phyloP scores from a whole-genome alignment of 2,329 filamentous ascomycete species.

The Didymella glomerata region DNA sequence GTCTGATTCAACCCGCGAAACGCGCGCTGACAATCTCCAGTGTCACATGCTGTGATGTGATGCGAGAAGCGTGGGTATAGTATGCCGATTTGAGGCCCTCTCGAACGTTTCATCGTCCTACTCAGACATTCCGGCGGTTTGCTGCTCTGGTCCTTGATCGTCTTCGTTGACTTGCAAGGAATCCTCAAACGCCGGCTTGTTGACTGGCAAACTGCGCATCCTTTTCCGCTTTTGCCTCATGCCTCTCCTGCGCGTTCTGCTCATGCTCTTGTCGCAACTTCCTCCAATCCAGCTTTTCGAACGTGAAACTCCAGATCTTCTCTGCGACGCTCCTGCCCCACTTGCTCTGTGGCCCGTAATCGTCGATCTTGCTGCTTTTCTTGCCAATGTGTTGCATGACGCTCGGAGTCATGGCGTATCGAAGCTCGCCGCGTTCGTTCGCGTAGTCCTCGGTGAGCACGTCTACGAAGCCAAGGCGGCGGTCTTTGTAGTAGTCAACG shows the following conservation, averaged over 20 bases:
- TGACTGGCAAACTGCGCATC: constrained; percentile 15
- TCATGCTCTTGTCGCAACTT: constrained; percentile 43
- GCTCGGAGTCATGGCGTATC: constrained; percentile 55
- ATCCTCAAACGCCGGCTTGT: constrained; percentile 13
- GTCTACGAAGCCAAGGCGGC: constrained; percentile 51
- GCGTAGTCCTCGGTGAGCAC: constrained; percentile 55
- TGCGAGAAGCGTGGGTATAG: neutral
- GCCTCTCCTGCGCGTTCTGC: constrained; percentile 12
- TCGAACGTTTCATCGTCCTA: neutral
- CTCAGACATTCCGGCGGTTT: neutral
- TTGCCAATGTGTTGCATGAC: constrained; percentile 57
- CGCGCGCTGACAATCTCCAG: neutral
- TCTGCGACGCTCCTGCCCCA: constrained; percentile 44
- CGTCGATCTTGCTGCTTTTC: constrained; percentile 50
- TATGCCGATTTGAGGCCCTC: neutral
- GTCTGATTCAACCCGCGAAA: neutral
- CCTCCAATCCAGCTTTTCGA: constrained; percentile 45
- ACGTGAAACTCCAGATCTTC: constrained; percentile 53
- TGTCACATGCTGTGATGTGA: neutral
- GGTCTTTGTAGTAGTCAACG: constrained; percentile 45
- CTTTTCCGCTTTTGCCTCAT: constrained; percentile 12
- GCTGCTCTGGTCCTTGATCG: neutral
- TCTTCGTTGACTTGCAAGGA: neutral
- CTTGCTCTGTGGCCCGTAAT: constrained; percentile 37
- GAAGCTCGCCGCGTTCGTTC: constrained; percentile 47